Percentiles rank a stretch among this genome's conserved stretches.
These are phyloP conservation scores for Dissophora ornata DNA, from an alignment of 192 early-diverging fungal species.

Conservation along the genomic window DNA sequence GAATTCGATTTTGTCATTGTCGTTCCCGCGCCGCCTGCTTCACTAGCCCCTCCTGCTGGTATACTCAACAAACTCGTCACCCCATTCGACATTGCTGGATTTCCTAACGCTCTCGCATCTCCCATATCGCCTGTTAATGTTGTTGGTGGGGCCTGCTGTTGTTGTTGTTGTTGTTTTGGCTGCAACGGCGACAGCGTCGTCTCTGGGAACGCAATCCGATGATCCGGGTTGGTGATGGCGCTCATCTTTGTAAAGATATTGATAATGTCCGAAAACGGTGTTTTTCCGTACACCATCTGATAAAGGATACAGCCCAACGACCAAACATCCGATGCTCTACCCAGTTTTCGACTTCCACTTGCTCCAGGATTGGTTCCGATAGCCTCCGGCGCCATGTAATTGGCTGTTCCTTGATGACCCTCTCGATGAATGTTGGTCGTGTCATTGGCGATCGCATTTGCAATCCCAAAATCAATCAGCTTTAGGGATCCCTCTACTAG, in stretches of 20 bases:
- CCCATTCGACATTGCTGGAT: no score
- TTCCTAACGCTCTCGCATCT: not conserved
- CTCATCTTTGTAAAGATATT: conserved; percentile 73
- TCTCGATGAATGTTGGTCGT: conserved; percentile 95
- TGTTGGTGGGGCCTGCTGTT: not conserved
- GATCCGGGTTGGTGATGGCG: conserved; percentile 75
- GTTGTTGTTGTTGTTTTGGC: not conserved
- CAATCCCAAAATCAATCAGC: conserved; percentile 98
- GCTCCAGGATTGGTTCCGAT: conserved; percentile 60
- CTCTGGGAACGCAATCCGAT: conserved; percentile 74
- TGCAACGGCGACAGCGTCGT: conserved; percentile 20
- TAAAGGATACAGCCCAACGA: conserved; percentile 94
- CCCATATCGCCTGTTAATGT: not conserved
- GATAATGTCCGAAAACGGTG: conserved; percentile 84
- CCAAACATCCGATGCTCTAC: conserved; percentile 89
- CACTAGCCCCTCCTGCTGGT: conserved; percentile 1
- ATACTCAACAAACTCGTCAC: no score
- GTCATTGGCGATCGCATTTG: conserved; percentile 92
- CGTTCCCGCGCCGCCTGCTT: not conserved
- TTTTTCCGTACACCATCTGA: conserved; percentile 86
- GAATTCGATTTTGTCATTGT: not conserved
- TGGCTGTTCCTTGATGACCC: conserved; percentile 88
- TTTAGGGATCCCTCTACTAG: conserved; percentile 87
- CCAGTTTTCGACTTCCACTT: conserved; percentile 64
- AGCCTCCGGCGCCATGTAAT: conserved; percentile 97